Evolutionary conservation across 129 eudicot genomes (phyloP).

Genomic region (Arctium minus): DNA sequence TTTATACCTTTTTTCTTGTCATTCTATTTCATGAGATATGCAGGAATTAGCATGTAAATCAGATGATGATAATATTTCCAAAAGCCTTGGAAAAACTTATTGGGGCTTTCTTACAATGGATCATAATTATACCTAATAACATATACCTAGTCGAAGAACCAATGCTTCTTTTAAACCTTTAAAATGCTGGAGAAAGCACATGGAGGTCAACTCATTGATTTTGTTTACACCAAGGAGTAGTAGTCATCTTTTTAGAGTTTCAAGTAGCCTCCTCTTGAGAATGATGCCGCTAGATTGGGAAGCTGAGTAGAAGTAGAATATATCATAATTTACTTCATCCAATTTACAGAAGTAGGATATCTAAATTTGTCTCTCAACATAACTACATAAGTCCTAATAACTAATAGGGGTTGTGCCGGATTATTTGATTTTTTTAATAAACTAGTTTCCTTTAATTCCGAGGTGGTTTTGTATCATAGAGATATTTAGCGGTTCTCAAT

Average conservation of each 20-base stretch:
- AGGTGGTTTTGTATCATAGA: too few relatives aligned
- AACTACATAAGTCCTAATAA: background rate
- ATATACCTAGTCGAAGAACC: background rate
- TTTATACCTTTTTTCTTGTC: background rate
- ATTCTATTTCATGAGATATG: background rate
- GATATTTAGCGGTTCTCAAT: too few relatives aligned
- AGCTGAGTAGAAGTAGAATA: background rate
- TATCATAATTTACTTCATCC: background rate
- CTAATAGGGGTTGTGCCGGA: background rate
- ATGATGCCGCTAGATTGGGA: background rate
- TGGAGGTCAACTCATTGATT: background rate
- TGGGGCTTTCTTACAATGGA: background rate
- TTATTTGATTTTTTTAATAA: background rate
- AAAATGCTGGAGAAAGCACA: background rate
- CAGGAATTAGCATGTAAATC: background rate
- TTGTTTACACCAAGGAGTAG: background rate
- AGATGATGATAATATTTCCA: background rate
- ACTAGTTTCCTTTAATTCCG: too few relatives aligned
- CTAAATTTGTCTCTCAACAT: background rate
- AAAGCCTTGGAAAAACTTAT: background rate
- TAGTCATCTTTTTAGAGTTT: background rate
- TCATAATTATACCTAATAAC: background rate
- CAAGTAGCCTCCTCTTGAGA: background rate
- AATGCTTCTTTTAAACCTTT: background rate
- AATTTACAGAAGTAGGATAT: background rate